Conservation (phyloP, 768 basidiomycete genomes). For the Tulasnella sp. region DNA sequence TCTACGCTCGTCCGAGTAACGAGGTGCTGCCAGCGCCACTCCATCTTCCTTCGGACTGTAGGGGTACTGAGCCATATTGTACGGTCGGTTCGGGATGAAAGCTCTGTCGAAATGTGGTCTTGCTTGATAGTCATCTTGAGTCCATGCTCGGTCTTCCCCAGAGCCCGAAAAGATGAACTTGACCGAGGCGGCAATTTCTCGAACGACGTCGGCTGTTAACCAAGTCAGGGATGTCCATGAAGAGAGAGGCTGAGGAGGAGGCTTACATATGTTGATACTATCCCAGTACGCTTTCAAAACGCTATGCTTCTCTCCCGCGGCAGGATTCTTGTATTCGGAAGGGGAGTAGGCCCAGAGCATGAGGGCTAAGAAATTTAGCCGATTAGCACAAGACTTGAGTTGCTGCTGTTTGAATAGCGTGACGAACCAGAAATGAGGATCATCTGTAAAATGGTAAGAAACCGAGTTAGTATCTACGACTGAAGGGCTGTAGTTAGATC, state of each 20-base stretch:
- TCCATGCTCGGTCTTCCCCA: not conserved
- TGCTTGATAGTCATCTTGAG: not conserved
- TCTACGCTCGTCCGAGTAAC: not conserved
- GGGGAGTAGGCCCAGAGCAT: conserved; percentile 84
- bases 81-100: not conserved
- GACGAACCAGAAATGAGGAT: conserved; percentile 57
- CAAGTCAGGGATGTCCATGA: not conserved
- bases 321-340: conserved; percentile 52
- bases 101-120: not conserved
- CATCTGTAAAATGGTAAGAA: conserved; percentile 52
- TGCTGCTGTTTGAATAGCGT: not conserved
- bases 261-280: conserved; percentile 47
- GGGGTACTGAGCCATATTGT: not conserved
- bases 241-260: conserved; percentile 20
- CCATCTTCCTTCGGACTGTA: not conserved
- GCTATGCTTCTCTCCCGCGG: conserved; percentile 39
- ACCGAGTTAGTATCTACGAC: not conserved
- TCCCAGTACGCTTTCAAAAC: conserved; percentile 73
- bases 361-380: conserved; percentile 32
- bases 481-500: not conserved
- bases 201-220: not conserved
- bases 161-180: not conserved
- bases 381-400: not conserved
- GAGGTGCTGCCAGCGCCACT: not conserved
- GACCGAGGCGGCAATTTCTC: not conserved